Percentiles rank a stretch among this genome's conserved stretches.
Conservation (phyloP, 1,139 yeast species). For the Hansenula anomala region DNA sequence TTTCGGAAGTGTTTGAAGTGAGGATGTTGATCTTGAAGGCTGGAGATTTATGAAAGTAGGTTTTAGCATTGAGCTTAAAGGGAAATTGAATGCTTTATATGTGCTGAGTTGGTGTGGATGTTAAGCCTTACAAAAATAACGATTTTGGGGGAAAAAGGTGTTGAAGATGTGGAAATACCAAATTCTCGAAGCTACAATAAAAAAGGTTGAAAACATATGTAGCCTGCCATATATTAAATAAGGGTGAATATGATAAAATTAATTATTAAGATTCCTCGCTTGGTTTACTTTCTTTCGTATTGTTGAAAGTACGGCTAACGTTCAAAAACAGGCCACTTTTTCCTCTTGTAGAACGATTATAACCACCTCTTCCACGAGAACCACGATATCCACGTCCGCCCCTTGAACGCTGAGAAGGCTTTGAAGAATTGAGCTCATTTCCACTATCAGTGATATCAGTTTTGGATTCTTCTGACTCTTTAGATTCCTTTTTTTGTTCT, state of each 20-base stretch:
- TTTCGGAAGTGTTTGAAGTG: slow-evolving; percentile 1
- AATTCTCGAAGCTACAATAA: too few relatives aligned
- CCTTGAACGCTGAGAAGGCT: neutral
- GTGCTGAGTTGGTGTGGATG: too few relatives aligned
- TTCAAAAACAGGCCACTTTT: neutral
- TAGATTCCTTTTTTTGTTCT: too few relatives aligned
- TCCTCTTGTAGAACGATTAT: slow-evolving; percentile 1
- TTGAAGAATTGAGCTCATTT: neutral
- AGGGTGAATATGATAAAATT: neutral
- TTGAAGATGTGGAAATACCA: neutral
- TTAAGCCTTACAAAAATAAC: too few relatives aligned
- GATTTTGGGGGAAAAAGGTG: neutral
- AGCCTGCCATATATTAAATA: neutral
- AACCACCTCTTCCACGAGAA: slow-evolving; percentile 2
- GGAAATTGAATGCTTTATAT: too few relatives aligned
- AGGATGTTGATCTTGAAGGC: slow-evolving; percentile 9
- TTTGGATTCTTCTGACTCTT: neutral
- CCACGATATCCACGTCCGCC: slow-evolving; percentile 3
- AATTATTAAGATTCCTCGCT: too few relatives aligned
- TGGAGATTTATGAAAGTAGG: neutral
- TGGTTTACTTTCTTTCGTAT: neutral
- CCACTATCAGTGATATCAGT: neutral
- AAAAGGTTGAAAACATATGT: neutral
- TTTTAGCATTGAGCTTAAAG: neutral
- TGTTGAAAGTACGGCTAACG: slow-evolving; percentile 4